Evolutionary conservation across 2,329 filamentous ascomycete genomes (phyloP).

Genomic region (Chrysoporthe austroafricana): DNA sequence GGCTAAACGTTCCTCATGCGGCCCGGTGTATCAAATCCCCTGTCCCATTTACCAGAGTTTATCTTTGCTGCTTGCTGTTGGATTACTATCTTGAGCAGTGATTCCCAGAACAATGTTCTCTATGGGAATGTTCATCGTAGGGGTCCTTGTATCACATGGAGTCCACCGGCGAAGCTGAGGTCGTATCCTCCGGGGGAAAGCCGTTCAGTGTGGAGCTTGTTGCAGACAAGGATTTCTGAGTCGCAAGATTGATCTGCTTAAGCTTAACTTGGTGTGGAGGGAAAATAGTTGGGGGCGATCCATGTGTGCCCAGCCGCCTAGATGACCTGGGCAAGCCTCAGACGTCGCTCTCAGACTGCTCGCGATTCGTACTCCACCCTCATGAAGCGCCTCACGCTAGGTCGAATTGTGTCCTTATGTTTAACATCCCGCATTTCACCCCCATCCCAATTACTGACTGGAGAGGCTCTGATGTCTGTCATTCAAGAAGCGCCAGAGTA

Average conservation of each 20-base stretch:
- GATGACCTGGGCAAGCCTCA: slow-evolving; percentile 15
- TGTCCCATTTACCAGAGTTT: slow-evolving; percentile 8
- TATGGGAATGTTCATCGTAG: not conserved
- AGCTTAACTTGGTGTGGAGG: slow-evolving; percentile 8
- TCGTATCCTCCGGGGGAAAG: not conserved
- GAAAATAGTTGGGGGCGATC: slow-evolving; percentile 12
- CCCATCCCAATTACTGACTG: slow-evolving; percentile 14
- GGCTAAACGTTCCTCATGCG: slow-evolving; percentile 1
- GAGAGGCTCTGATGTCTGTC: slow-evolving; percentile 10
- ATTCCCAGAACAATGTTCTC: not conserved
- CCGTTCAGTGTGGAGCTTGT: not conserved
- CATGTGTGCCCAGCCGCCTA: not conserved
- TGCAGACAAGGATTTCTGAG: not conserved
- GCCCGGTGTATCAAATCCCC: not conserved
- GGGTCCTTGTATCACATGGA: not conserved
- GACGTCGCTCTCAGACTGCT: slow-evolving; percentile 11
- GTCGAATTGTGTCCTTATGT: not conserved
- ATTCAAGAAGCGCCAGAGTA: slow-evolving; percentile 4
- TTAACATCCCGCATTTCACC: slow-evolving; percentile 5
- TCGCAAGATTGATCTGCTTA: slow-evolving; percentile 10
- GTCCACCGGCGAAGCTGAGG: not conserved
- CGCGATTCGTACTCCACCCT: slow-evolving; percentile 6
- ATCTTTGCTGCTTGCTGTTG: not conserved
- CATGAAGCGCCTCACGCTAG: not conserved
- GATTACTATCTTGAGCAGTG: not conserved